Percentiles rank a stretch among this genome's conserved stretches.
Evolutionary conservation across 345 rosid genomes (phyloP).

Genomic region (Excoecaria cochinchinensis): DNA sequence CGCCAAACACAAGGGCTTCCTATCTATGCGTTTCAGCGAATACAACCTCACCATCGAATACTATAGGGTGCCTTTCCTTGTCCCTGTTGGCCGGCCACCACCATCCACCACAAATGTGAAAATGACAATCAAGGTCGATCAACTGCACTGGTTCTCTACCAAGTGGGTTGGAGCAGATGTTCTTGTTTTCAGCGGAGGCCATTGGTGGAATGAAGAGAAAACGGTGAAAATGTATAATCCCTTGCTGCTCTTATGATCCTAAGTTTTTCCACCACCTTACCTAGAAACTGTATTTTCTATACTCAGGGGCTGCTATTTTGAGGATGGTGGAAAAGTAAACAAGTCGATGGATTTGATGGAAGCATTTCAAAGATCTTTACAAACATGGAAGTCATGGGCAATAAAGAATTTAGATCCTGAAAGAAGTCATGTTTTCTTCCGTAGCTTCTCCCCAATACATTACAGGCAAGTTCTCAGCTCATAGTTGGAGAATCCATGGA

Average conservation of each 20-base stretch:
- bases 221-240: constrained; percentile 42
- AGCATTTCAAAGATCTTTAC: constrained; percentile 64
- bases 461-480: constrained; percentile 47
- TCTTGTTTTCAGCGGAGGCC: constrained; percentile 72
- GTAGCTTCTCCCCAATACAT: constrained; percentile 80
- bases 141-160: constrained; percentile 59
- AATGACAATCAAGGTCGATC: constrained; percentile 53
- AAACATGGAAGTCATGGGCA: constrained; percentile 69
- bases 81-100: constrained; percentile 55
- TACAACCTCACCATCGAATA: constrained; percentile 80
- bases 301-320: constrained; percentile 65
- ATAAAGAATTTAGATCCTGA: constrained; percentile 35
- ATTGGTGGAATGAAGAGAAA: constrained; percentile 84
- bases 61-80: constrained; percentile 76
- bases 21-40: constrained; percentile 62
- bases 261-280: neutral
- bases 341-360: constrained; percentile 62
- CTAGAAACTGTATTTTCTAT: neutral
- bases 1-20: constrained; percentile 80
- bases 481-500: too few species aligned
- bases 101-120: constrained; percentile 36
- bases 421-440: constrained; percentile 59
- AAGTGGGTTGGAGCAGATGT: constrained; percentile 72
- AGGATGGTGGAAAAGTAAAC: constrained; percentile 62
- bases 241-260: neutral